These are phyloP conservation scores for Trichoderma sp. DNA, from an alignment of 2,329 filamentous ascomycete species.

Conservation along the genomic window DNA sequence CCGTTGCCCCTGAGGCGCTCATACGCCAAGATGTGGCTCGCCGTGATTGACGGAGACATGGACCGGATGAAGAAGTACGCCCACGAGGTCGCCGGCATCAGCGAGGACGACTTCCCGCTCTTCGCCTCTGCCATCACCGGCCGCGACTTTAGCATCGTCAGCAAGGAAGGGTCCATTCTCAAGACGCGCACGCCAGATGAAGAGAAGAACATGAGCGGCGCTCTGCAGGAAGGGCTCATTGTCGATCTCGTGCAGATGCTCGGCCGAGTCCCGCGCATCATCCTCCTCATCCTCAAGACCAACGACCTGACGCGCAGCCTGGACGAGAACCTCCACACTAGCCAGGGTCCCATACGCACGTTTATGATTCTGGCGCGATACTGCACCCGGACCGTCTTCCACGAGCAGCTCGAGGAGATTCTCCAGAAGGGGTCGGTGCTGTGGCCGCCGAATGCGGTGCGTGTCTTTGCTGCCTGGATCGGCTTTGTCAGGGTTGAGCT, in stretches of 20 bases:
- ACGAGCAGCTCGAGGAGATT: conserved; percentile 65
- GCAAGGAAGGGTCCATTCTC: conserved; percentile 58
- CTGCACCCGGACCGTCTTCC: conserved; percentile 66
- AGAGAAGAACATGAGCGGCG: conserved; percentile 81
- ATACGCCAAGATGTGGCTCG: conserved; percentile 97
- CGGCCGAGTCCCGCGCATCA: conserved; percentile 85
- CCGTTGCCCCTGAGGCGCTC: conserved; percentile 74
- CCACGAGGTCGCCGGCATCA: conserved; percentile 84
- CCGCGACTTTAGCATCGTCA: conserved; percentile 80
- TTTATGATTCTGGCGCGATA: conserved; percentile 71
- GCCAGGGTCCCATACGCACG: conserved; percentile 63
- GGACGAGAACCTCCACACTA: conserved; percentile 85
- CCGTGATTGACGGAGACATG: conserved; percentile 89
- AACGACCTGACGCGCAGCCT: conserved; percentile 94
- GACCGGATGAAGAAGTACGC: conserved; percentile 84
- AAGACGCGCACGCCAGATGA: conserved; percentile 70
- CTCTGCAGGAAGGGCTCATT: conserved; percentile 84
- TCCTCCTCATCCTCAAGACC: conserved; percentile 93
- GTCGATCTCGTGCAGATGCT: conserved; percentile 86
- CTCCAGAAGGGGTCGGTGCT: conserved; percentile 55
- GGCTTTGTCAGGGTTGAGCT: conserved; percentile 62
- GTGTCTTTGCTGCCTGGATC: conserved; percentile 59
- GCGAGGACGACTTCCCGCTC: conserved; percentile 86
- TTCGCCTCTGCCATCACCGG: conserved; percentile 97
- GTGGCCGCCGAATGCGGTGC: conserved; percentile 59